Evolutionary conservation across 2,329 filamentous ascomycete genomes (phyloP), one percentile per base, ranked within the genome.

Genomic region (Hyphodiscus sp.): DNA sequence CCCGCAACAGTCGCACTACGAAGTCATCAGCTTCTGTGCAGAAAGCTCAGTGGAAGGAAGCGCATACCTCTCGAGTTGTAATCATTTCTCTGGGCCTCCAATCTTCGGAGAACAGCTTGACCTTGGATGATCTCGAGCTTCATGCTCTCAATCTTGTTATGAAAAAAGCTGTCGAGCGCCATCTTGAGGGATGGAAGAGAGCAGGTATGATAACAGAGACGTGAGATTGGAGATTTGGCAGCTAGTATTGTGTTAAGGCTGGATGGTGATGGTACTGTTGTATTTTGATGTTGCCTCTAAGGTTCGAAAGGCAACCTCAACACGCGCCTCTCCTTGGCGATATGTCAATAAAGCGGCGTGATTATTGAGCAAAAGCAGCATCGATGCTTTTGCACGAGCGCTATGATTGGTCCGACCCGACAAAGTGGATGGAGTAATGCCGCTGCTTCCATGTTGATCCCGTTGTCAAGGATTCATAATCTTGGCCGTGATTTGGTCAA

Each of bases 61-160:
- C n/a, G 20, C 29, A 30, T 62, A 73, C 71, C 71, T 70, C 94
- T 85, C 56, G 94, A 97, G 78, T 99, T 99, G 81, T 97, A 97
- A 75, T 99, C 94, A 70, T 99, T 99, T 63, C 94, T 86, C 74
- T 99, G 95, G 64, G 94, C 94, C 79, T 99, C 94, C 65, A 99
- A 82, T 69, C 94, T 85, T 64, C 94, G 87, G 59, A 99, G 80
- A 54, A 96, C 91, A 53, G 94, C 92, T 76, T 99, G 94, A 53
- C 94, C 92, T 76, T 97, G 92, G 72, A 99, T 92, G 71, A 99
- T 99, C 83, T 99, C 92, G 72, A 99, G 91, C 87, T 97, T 97
- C 89, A 97, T 96, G 72, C 88, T 86, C 89, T 99, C 94, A 76
- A 97, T 97, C 81, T 99, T 99, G 81, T 97, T 97, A 77, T 94